Base-by-base conservation (phyloP, 2,329 filamentous ascomycete genomes). In the Hypoxylon sp. region DNA sequence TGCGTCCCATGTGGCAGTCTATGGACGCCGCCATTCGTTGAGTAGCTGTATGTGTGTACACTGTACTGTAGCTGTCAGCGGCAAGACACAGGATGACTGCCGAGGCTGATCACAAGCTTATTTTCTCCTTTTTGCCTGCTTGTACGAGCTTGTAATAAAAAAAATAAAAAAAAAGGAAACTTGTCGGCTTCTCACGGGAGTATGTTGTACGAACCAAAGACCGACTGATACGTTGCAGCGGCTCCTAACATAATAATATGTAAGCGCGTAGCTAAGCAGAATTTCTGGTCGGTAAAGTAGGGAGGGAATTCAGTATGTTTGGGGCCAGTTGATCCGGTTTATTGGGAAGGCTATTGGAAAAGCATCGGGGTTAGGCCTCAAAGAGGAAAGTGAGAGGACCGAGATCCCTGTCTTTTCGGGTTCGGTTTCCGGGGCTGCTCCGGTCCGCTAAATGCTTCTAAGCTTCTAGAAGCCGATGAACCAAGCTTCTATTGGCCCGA, bases 281-380 rank as follows among this genome's bases (percentile, higher is more conserved):
- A 48, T 29, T 53, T 37, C 14, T 55, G 42, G 42, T 51, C 33
- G 52, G 29, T 47, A 47, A 46, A 33, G 52, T 46, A 58, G 48
- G 63, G 57, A 65, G 57, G 50, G 29, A 31, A 59, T 51, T 63
- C 58, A 42, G 46, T 66, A 22, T 50, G 52, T 60, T 60, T 65
- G 51, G 61, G 57, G 61, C 37, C 22, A 54, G 63, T 65, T 64
- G 62, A 71, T 71, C 67, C 67, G 67, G 67, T 66, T 70, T 71
- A 71, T 71, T 71, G 69, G 63, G 69, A 70, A 67, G 58, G 64
- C 67, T 71, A 71, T 71, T 71, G 69, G 67, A 42, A 67, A 63
- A 57, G 58, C 61, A 51, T 71, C 69, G 69, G 69, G 58, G 58
- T 66, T 67, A 39, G 67, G 37, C 58, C 69, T 58, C 35, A 51